Conservation (phyloP, 2,329 filamentous ascomycete genomes). For the Microdochium paspali region DNA sequence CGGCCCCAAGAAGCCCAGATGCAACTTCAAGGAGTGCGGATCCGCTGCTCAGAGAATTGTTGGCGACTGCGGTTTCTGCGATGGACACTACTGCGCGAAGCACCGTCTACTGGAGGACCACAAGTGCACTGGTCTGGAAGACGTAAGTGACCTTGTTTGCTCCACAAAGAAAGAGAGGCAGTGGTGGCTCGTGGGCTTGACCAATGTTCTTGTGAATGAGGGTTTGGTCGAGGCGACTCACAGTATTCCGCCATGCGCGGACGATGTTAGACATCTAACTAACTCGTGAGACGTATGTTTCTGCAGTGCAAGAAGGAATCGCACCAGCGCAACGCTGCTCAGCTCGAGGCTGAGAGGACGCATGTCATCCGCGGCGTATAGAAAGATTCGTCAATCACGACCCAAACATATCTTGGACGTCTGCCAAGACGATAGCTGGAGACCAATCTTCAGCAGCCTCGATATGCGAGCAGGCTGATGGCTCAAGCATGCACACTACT, state of each 20-base stretch:
- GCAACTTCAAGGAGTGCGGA: constrained; percentile 83
- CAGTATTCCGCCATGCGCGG: too few relatives aligned
- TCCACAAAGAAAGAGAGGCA: constrained; percentile 4
- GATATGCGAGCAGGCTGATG: too few relatives aligned
- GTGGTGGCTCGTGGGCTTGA: constrained; percentile 33
- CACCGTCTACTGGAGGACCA: constrained; percentile 92
- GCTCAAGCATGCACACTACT: too few relatives aligned
- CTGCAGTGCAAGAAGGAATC: constrained; percentile 87
- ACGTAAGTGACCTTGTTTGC: constrained; percentile 43
- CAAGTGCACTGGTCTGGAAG: constrained; percentile 84
- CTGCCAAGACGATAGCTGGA: too few relatives aligned
- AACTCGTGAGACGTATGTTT: constrained; percentile 3
- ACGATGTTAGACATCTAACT: neutral
- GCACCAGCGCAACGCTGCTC: constrained; percentile 86
- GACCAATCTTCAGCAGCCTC: too few relatives aligned
- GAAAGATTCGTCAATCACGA: constrained; percentile 6
- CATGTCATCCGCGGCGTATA: constrained; percentile 89
- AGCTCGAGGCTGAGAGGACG: constrained; percentile 86
- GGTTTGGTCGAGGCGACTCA: neutral
- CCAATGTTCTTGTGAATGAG: constrained; percentile 18
- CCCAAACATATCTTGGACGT: neutral
- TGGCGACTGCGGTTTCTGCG: constrained; percentile 92
- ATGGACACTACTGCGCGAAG: constrained; percentile 88
- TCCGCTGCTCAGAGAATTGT: constrained; percentile 85
- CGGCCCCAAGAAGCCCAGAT: constrained; percentile 65